Evolutionary conservation across 2,329 filamentous ascomycete genomes (phyloP), one percentile per base, ranked within the genome.

Genomic region (Aspergillus amoenus): DNA sequence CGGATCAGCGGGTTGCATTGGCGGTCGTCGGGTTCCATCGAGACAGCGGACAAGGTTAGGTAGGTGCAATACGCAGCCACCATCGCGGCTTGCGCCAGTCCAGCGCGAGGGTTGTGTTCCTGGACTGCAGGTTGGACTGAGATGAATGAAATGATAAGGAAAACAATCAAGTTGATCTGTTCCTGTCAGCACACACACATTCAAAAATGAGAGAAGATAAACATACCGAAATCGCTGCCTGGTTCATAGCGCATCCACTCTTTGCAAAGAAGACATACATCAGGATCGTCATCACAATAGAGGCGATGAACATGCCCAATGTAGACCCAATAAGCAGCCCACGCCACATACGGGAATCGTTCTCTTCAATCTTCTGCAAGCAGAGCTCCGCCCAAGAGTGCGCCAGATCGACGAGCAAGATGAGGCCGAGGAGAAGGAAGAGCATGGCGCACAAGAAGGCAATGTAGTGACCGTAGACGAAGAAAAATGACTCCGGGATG

Each of bases 11-110:
- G 94, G 76, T 99, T 99, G 84, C 94, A 99, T 63, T 90, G 84
- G 66, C 90, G 88, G 79, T 97, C 87, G 73, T 97, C 93, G 0
- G 94, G 94, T 69, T 99, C 93, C 94, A 99, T 97, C 55, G 92
- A 96, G 1, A 99, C 94, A 24, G 94, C 94, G 2, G 93, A 97
- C 87, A 99, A 91, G 64, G 94, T 99, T 55, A 99, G 85, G 72
- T 99, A 99, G 43, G 94, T 97, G 84, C 94, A 99, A 81, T 99
- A 99, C 57, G 96, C 85, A 17, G 93, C 91, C 44, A 99, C 94
- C 85, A 97, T 97, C 61, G 94, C 93, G 42, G 93, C 92, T 73
- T 99, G 94, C n/a, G 94, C 94, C 58, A 99, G 83, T 48, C 94
- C 94, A 42, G 94, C 94, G 71, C 93, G 92, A 47, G 93, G 87